These are phyloP conservation scores for Cladorrhinum sp. DNA, from an alignment of 2,329 filamentous ascomycete genomes.

Conservation along the genomic window DNA sequence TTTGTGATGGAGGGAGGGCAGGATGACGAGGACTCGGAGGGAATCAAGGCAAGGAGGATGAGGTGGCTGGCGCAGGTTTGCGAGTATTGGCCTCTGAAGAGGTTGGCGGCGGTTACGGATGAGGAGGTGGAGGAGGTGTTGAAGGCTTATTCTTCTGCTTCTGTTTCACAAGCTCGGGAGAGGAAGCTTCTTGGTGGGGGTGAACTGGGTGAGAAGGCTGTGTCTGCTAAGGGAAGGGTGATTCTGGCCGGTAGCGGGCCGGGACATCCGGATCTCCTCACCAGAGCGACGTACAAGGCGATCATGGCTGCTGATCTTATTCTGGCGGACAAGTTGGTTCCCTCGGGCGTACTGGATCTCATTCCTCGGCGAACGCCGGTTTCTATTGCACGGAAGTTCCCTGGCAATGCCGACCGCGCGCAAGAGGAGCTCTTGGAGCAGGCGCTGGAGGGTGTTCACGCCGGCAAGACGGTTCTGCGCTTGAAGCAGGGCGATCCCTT, in stretches of 20 bases:
- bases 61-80: constrained; percentile 95
- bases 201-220: constrained; percentile 1
- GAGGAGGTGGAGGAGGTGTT: constrained; percentile 74
- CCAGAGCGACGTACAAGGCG: constrained; percentile 73
- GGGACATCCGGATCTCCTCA: constrained; percentile 88
- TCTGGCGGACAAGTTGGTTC: constrained; percentile 82
- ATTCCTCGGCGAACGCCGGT: constrained; percentile 87
- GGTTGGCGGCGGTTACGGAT: constrained; percentile 75
- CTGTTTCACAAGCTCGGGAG: constrained; percentile 2
- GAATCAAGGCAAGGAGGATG: constrained; percentile 69
- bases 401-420: constrained; percentile 89
- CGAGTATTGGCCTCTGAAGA: constrained; percentile 93
- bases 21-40: constrained; percentile 61
- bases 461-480: constrained; percentile 77
- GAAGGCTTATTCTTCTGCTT: constrained; percentile 59
- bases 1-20: constrained; percentile 72
- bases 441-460: constrained; percentile 63
- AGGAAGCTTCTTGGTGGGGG: neutral
- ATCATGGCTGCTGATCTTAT: constrained; percentile 74
- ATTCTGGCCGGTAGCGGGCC: constrained; percentile 90
- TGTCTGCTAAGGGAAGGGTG: constrained; percentile 56
- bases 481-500: constrained; percentile 97
- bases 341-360: constrained; percentile 79
- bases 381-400: constrained; percentile 94
- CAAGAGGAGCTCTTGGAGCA: constrained; percentile 84